Evolutionary conservation across 179 eudicot species (phyloP).

Genomic region (Vitellaria paradoxa): DNA sequence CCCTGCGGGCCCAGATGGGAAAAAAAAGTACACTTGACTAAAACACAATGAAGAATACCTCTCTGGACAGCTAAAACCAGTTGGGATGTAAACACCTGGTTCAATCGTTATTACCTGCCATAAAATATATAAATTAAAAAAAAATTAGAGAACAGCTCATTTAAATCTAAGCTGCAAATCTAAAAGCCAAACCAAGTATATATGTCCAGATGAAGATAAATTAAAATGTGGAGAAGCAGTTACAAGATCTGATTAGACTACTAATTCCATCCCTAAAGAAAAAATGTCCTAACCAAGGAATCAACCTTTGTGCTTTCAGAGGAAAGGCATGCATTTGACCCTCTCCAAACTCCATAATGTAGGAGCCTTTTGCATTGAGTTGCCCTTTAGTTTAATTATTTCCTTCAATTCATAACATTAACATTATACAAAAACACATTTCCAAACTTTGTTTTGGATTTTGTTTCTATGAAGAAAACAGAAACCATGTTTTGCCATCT

Average conservation of each 20-base stretch:
- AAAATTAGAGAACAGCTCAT: not conserved
- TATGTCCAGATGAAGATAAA: not conserved
- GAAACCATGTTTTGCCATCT: not conserved
- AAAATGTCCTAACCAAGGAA: no score
- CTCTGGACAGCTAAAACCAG: constrained; percentile 58
- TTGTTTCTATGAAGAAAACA: not conserved
- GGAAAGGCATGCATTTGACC: no score
- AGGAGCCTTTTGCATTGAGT: no score
- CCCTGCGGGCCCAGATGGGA: no score
- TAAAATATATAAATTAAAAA: constrained; percentile 4
- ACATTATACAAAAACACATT: not conserved
- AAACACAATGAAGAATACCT: constrained; percentile 36
- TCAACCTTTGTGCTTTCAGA: no score
- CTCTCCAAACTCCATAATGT: no score
- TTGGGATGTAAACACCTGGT: constrained; percentile 90
- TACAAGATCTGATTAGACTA: not conserved
- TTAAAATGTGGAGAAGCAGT: not conserved
- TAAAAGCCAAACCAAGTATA: not conserved
- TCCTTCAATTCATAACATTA: not conserved
- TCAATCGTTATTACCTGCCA: constrained; percentile 90
- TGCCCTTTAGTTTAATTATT: not conserved
- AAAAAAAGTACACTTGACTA: no score
- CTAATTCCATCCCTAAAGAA: no score
- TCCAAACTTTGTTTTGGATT: not conserved
- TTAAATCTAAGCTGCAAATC: constrained; percentile 5